phyloP scores from a whole-genome alignment of 306 rosid species.

The Inga oerstediana region DNA sequence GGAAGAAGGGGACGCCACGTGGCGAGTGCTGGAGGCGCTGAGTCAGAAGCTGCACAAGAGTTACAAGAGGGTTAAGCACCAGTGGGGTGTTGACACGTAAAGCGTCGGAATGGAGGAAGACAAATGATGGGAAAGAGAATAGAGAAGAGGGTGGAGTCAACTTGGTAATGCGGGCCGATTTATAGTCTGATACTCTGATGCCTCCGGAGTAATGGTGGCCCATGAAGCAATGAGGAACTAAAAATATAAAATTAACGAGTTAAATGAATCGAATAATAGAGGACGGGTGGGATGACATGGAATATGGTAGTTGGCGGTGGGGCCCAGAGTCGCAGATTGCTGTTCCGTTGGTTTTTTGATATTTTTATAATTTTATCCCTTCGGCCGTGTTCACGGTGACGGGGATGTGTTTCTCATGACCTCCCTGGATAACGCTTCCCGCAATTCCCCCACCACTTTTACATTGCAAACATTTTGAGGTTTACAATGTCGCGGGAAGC shows the following conservation, averaged over 20 bases:
- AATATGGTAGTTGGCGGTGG: background rate
- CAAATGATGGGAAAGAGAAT: background rate
- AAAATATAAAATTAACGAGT: background rate
- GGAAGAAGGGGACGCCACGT: constrained; percentile 73
- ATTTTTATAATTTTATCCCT: too few relatives aligned
- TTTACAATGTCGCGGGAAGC: background rate
- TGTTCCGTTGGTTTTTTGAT: too few relatives aligned
- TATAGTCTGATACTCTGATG: too few relatives aligned
- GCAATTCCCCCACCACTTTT: too few relatives aligned
- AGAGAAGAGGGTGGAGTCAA: background rate
- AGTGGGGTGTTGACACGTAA: constrained; percentile 23
- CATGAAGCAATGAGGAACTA: background rate
- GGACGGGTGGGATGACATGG: constrained; percentile 51
- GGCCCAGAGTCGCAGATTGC: background rate
- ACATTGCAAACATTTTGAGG: background rate
- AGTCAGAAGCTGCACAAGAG: constrained; percentile 51
- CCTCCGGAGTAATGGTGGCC: background rate
- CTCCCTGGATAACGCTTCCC: constrained; percentile 3
- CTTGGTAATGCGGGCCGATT: background rate
- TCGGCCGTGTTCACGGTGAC: background rate
- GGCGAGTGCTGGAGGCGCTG: constrained; percentile 53
- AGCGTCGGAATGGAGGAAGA: background rate
- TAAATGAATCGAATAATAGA: constrained; percentile 17
- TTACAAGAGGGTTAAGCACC: constrained; percentile 23
- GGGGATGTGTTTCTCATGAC: background rate